Evolutionary conservation across 2,329 filamentous ascomycete species (phyloP), one percentile per base, ranked within the genome.

Genomic region (Phialophora expanda): DNA sequence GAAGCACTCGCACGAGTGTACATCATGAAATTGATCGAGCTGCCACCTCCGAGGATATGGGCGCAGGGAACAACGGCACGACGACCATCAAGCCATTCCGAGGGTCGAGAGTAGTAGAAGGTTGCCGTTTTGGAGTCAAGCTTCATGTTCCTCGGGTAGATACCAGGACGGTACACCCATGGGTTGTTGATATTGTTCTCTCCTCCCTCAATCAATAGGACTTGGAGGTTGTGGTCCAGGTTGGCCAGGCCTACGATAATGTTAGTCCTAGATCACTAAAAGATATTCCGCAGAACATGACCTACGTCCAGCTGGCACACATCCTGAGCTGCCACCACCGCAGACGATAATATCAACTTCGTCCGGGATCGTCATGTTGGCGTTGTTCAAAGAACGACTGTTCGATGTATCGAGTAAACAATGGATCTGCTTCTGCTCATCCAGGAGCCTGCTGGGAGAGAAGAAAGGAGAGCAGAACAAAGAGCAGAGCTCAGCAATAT

Each of bases 271-370:
- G 20, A 32, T 44, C 32, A 20, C 83, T 81, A 63, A 75, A 22
- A 34, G 3, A 20, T 34, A 32, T 34, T 12, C 28, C 28, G 53
- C 11, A 7, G 26, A 53, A 14, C 22, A 26, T 24, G 24, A 34
- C 69, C 62, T 58, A 78, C 73, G 84, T 75, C 77, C 75, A 66
- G 74, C 74, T 66, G 75, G 75, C 34, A 76, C 75, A 68, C 78
- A 80, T 69, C 76, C 77, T 61, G 72, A 87, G 75, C 88, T 90
- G 62, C 90, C 90, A 74, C 90, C 90, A 73, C 90, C 90, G 70
- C 87, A 90, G 32, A 92, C 89, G 72, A 92, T 92, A 72, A 93
- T 92, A 76, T 92, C 90, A 74, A 91, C 90, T 81, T 92, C 90
- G 66, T 92, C 89, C 41, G 90, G 89, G 69, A 92, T 82, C 70